A percentile compares a stretch with the other conserved stretches of the same genome.
phyloP scores from a whole-genome alignment of 805 yeast genomes.

The Pichia insulana region DNA sequence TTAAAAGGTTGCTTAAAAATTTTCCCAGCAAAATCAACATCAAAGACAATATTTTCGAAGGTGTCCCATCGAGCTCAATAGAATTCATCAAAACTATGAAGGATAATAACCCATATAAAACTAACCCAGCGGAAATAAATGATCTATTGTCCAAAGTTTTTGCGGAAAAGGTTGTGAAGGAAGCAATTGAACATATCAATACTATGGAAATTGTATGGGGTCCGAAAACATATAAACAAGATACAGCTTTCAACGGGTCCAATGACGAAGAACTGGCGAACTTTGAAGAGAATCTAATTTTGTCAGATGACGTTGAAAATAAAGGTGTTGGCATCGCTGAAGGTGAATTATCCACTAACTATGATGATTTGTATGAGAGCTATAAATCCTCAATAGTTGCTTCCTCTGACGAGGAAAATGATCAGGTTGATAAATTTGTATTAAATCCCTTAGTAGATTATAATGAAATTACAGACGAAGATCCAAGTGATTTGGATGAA shows the following conservation, averaged over 20 bases:
- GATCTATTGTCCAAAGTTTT: constrained; percentile 39
- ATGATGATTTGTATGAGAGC: constrained; percentile 17
- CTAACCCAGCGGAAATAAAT: constrained; percentile 34
- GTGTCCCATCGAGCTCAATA: constrained; percentile 13
- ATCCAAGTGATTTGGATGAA: constrained; percentile 25
- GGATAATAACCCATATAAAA: constrained; percentile 30
- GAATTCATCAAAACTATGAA: constrained; percentile 25
- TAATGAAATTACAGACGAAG: constrained; percentile 60
- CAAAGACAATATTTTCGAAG: constrained; percentile 1
- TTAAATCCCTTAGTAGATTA: constrained; percentile 35
- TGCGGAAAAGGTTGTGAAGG: constrained; percentile 29
- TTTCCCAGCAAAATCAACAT: constrained; percentile 12
- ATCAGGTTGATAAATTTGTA: constrained; percentile 15
- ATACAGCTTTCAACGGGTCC: constrained; percentile 15
- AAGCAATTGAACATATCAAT: constrained; percentile 3
- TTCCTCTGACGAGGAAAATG: constrained; percentile 36
- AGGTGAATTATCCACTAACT: constrained; percentile 6
- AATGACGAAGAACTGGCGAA: constrained; percentile 13
- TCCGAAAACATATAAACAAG: constrained; percentile 11
- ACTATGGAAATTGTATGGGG: constrained; percentile 11
- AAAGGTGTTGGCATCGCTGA: constrained; percentile 19
- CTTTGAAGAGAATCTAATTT: constrained; percentile 4
- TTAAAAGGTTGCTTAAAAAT: constrained; percentile 11
- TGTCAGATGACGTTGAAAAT: constrained; percentile 9
- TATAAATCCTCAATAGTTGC: constrained; percentile 31